Evolutionary conservation across 495 filamentous ascomycete species (phyloP).

Genomic region (Aspergillus avenaceus): DNA sequence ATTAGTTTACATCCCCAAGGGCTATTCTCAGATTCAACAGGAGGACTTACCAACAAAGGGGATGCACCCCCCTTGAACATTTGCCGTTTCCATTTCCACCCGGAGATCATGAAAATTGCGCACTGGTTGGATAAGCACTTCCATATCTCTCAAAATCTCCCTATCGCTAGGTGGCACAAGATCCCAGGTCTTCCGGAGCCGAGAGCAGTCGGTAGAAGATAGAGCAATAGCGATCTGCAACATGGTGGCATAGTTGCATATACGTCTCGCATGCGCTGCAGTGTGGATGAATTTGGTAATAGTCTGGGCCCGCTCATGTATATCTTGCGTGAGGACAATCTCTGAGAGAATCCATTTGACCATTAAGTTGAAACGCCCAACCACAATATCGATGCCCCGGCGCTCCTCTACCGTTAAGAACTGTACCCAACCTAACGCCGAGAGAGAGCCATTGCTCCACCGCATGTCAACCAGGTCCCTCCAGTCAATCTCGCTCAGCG

Average conservation of each 20-base stretch:
- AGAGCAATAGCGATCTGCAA: constrained; percentile 90
- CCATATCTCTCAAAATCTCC: constrained; percentile 72
- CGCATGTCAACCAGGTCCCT: constrained; percentile 92
- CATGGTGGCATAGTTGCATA: constrained; percentile 96
- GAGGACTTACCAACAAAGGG: constrained; percentile 78
- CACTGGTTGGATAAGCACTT: constrained; percentile 78
- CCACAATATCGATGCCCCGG: constrained; percentile 89
- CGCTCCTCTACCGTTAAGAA: constrained; percentile 79
- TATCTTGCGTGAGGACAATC: constrained; percentile 75
- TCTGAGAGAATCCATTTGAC: constrained; percentile 97
- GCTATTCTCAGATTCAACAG: background rate
- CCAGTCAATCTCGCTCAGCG: constrained; percentile 95
- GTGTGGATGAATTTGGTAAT: constrained; percentile 93
- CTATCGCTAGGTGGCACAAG: constrained; percentile 68
- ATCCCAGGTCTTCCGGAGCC: constrained; percentile 77
- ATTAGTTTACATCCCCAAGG: constrained; percentile 1
- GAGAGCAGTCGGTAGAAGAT: constrained; percentile 72
- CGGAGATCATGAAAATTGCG: constrained; percentile 88
- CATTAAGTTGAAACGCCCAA: constrained; percentile 94
- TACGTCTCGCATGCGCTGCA: constrained; percentile 74
- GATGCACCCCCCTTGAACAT: constrained; percentile 80
- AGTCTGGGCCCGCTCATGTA: constrained; percentile 77
- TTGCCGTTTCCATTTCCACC: constrained; percentile 82
- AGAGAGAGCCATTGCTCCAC: constrained; percentile 72
- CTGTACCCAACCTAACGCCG: constrained; percentile 77